These are phyloP conservation scores for Acaromyces ingoldii DNA, from an alignment of 1,284 basidiomycete species.

Conservation along the genomic window DNA sequence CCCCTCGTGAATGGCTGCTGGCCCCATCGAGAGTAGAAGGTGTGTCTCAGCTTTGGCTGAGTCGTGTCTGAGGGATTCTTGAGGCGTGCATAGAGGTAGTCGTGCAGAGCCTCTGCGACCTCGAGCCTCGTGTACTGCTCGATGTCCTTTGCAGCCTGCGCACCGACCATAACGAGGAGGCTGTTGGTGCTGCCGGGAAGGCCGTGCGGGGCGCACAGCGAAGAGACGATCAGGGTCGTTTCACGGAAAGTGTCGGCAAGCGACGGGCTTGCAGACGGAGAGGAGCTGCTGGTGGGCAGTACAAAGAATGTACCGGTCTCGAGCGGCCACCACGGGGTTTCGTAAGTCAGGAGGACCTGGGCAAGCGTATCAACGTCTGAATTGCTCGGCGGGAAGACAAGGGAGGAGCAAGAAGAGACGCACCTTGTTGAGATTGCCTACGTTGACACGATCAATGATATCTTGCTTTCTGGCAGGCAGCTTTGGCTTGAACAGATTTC, in stretches of 20 bases:
- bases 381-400: slow-evolving; percentile 41
- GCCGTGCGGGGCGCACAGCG: slow-evolving; percentile 49
- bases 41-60: slow-evolving; percentile 17
- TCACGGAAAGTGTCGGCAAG: slow-evolving; percentile 36
- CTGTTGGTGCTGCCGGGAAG: slow-evolving; percentile 48
- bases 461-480: slow-evolving; percentile 43
- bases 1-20: slow-evolving; percentile 55
- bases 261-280: slow-evolving; percentile 9
- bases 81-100: slow-evolving; percentile 35
- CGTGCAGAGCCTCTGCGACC: slow-evolving; percentile 37
- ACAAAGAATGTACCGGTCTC: slow-evolving; percentile 53
- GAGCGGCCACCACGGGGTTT: slow-evolving; percentile 55
- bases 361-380: slow-evolving; percentile 55
- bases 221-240: slow-evolving; percentile 51
- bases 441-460: slow-evolving; percentile 40
- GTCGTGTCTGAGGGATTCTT: neutral
- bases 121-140: slow-evolving; percentile 39
- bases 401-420: slow-evolving; percentile 23
- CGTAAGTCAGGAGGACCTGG: slow-evolving; percentile 55
- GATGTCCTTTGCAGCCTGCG: slow-evolving; percentile 33
- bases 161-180: slow-evolving; percentile 54
- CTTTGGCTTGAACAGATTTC: slow-evolving; percentile 45
- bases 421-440: slow-evolving; percentile 46
- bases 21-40: slow-evolving; percentile 52
- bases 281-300: slow-evolving; percentile 39